Conservation (phyloP, 495 filamentous ascomycete genomes). For the Lindgomyces ingoldianus region DNA sequence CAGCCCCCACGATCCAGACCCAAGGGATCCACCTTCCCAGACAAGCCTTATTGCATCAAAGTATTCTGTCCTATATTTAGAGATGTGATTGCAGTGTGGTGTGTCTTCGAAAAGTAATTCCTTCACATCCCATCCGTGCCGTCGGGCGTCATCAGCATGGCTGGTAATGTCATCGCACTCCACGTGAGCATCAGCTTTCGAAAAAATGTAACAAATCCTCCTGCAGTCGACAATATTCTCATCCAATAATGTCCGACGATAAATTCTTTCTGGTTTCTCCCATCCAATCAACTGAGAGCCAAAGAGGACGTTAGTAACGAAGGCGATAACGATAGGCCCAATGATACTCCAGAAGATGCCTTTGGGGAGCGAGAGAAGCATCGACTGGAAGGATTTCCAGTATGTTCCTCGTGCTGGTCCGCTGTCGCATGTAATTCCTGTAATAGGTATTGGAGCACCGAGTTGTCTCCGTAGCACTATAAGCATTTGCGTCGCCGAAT, state of each 20-base stretch:
- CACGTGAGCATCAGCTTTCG: neutral
- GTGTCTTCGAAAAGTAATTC: neutral
- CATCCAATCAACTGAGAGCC: neutral
- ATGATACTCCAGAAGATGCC: neutral
- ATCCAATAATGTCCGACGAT: neutral
- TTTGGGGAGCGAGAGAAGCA: neutral
- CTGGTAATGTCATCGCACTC: neutral
- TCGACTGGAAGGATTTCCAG: neutral
- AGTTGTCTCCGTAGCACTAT: neutral
- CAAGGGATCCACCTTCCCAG: neutral
- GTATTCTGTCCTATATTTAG: neutral
- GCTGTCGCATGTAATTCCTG: slow-evolving; percentile 10
- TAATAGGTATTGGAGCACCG: neutral
- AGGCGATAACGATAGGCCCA: neutral
- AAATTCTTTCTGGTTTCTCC: neutral
- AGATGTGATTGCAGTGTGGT: slow-evolving; percentile 12
- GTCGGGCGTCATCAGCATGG: neutral
- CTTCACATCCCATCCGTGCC: slow-evolving; percentile 3
- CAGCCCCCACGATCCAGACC: neutral
- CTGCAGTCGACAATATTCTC: neutral
- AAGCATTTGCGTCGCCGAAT: slow-evolving; percentile 6
- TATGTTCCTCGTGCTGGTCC: neutral
- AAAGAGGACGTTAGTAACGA: neutral
- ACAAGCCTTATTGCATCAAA: neutral
- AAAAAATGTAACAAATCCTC: slow-evolving; percentile 7